These are phyloP conservation scores for Pleodorina starrii DNA, from an alignment of 139 green algal genomes.

Conservation along the genomic window DNA sequence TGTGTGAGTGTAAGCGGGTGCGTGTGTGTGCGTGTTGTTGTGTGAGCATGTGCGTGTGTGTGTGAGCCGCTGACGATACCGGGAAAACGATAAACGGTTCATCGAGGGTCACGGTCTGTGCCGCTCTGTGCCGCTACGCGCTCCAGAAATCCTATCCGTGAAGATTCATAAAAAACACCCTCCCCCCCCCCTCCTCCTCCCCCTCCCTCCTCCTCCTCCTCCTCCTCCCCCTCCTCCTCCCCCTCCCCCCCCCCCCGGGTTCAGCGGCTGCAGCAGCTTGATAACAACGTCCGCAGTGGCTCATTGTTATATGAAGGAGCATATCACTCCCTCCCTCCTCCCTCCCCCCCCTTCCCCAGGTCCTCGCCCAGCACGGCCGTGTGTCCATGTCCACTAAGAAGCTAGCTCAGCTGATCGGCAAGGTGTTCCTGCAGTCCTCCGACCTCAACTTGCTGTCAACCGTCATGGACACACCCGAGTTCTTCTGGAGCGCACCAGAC, in stretches of 20 bases:
- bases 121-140: no score
- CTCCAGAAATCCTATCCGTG: no score
- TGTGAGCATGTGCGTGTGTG: not conserved
- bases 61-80: not conserved
- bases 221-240: not conserved
- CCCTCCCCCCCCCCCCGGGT: not conserved
- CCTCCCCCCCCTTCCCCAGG: not conserved
- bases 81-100: not conserved
- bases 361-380: conserved; percentile 34
- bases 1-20: no score
- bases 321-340: not conserved
- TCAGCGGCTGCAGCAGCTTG: no score
- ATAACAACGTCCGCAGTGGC: no score
- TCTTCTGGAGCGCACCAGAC: conserved; percentile 87
- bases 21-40: not conserved
- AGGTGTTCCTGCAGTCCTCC: conserved; percentile 82
- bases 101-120: no score
- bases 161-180: not conserved
- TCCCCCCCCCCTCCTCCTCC: not conserved
- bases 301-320: no score
- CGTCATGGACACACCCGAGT: conserved; percentile 82
- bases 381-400: conserved; percentile 64
- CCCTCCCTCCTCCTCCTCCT: not conserved
- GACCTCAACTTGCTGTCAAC: conserved; percentile 77
- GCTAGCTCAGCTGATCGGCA: conserved; percentile 83